Evolutionary conservation across 2,329 filamentous ascomycete species (phyloP).

Genomic region (Aspergillus sp.): DNA sequence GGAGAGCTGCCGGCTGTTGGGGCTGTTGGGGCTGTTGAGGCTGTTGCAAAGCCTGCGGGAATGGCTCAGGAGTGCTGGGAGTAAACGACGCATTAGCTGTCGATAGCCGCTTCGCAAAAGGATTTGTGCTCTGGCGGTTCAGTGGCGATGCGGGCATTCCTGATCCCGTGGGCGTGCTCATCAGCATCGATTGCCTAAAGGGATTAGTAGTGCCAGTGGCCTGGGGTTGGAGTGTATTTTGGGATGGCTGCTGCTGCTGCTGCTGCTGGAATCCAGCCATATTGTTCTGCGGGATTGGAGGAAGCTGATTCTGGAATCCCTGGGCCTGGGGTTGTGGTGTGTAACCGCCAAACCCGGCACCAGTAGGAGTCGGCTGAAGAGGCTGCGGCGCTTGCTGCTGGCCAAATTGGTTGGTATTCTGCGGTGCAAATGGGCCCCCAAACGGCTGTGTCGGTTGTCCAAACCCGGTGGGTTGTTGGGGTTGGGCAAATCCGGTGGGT

Average conservation of each 20-base stretch:
- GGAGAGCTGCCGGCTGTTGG: slow-evolving; percentile 35
- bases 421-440: slow-evolving; percentile 25
- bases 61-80: slow-evolving; percentile 19
- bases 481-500: slow-evolving; percentile 16
- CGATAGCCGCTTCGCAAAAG: slow-evolving; percentile 69
- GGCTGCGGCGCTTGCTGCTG: slow-evolving; percentile 43
- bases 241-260: slow-evolving; percentile 41
- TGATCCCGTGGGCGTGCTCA: slow-evolving; percentile 50
- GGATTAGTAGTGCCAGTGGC: slow-evolving; percentile 90
- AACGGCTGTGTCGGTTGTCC: slow-evolving; percentile 22
- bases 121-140: slow-evolving; percentile 74
- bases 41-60: slow-evolving; percentile 27
- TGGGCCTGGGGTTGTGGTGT: slow-evolving; percentile 66
- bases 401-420: slow-evolving; percentile 39
- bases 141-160: slow-evolving; percentile 48
- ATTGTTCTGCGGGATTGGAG: slow-evolving; percentile 52
- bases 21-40: slow-evolving; percentile 25
- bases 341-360: slow-evolving; percentile 82
- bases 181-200: slow-evolving; percentile 86
- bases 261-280: slow-evolving; percentile 48
- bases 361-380: slow-evolving; percentile 64
- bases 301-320: slow-evolving; percentile 42
- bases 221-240: slow-evolving; percentile 40
- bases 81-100: slow-evolving; percentile 32
- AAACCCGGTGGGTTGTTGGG: slow-evolving; percentile 38